Conservation (phyloP, 2,329 filamentous ascomycete genomes). For the Penicillium sp. region DNA sequence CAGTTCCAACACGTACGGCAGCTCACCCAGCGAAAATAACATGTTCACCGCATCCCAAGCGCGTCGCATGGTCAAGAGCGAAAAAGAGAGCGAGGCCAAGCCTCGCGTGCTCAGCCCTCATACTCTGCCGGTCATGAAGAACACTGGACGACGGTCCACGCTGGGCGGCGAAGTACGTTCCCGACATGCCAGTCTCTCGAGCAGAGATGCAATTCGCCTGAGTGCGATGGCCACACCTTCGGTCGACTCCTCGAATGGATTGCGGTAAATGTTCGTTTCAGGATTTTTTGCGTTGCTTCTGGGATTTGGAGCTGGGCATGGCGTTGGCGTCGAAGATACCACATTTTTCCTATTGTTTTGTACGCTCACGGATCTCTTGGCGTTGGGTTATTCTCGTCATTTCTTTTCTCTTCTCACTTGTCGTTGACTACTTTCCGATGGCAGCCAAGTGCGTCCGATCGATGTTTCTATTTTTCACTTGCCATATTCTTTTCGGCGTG, state of each 20-base stretch:
- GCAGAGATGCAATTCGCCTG: constrained; percentile 36
- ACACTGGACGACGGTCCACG: constrained; percentile 40
- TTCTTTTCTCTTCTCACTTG: constrained; percentile 12
- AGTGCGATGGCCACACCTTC: constrained; percentile 36
- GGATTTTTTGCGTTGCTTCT: constrained; percentile 14
- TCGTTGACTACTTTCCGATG: constrained; percentile 8
- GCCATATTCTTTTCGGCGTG: constrained; percentile 24
- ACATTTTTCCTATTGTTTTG: constrained; percentile 16
- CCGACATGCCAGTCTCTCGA: constrained; percentile 36
- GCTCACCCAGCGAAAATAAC: constrained; percentile 52
- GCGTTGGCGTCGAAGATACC: constrained; percentile 30
- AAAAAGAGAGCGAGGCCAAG: constrained; percentile 52
- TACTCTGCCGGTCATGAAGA: constrained; percentile 54
- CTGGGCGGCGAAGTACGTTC: constrained; percentile 39
- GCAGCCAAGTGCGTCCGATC: constrained; percentile 1
- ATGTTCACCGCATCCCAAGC: constrained; percentile 62
- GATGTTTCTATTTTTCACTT: constrained; percentile 12
- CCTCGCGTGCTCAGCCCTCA: constrained; percentile 58
- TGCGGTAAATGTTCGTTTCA: constrained; percentile 14
- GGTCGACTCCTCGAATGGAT: constrained; percentile 26
- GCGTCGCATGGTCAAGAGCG: constrained; percentile 59
- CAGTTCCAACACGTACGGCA: constrained; percentile 44
- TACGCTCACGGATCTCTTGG: constrained; percentile 9
- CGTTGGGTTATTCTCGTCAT: constrained; percentile 1
- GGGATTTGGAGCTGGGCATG: constrained; percentile 16